These are phyloP conservation scores for Ceratopteris richardii DNA, from an alignment of 75 land plant genomes.

Conservation along the genomic window DNA sequence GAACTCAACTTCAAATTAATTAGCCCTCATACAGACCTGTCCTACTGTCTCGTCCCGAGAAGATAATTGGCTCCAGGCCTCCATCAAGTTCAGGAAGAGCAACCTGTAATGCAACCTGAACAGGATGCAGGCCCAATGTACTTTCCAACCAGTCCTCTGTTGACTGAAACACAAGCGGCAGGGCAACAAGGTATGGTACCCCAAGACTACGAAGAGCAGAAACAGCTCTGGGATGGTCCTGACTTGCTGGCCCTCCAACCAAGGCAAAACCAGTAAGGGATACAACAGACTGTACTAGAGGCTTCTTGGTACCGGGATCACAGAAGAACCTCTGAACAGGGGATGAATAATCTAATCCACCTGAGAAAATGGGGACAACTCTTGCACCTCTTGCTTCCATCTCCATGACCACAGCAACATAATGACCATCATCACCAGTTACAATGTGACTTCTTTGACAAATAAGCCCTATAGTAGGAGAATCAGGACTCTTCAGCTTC, in stretches of 20 bases:
- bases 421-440: constrained; percentile 97
- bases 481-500: constrained; percentile 51
- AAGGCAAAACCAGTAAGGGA: constrained; percentile 96
- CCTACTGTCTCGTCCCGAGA: constrained; percentile 88
- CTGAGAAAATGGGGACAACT: constrained; percentile 93
- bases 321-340: constrained; percentile 84
- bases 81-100: constrained; percentile 99
- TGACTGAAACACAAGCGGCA: constrained; percentile 97
- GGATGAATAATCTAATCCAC: constrained; percentile 89
- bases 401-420: constrained; percentile 98
- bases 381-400: constrained; percentile 94
- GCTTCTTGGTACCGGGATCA: constrained; percentile 74
- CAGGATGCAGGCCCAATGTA: constrained; percentile 89
- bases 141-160: constrained; percentile 99
- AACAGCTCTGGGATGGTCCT: constrained; percentile 93
- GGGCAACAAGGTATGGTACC: constrained; percentile 97
- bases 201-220: constrained; percentile 82
- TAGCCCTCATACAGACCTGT: constrained; percentile 84
- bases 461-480: constrained; percentile 79
- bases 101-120: constrained; percentile 97
- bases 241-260: constrained; percentile 98
- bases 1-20: no score
- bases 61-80: constrained; percentile 99
- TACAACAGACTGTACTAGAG: constrained; percentile 77
- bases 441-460: constrained; percentile 96